Base-by-base conservation (phyloP, 2,329 filamentous ascomycete genomes). In the Lasiodiplodia sp. region DNA sequence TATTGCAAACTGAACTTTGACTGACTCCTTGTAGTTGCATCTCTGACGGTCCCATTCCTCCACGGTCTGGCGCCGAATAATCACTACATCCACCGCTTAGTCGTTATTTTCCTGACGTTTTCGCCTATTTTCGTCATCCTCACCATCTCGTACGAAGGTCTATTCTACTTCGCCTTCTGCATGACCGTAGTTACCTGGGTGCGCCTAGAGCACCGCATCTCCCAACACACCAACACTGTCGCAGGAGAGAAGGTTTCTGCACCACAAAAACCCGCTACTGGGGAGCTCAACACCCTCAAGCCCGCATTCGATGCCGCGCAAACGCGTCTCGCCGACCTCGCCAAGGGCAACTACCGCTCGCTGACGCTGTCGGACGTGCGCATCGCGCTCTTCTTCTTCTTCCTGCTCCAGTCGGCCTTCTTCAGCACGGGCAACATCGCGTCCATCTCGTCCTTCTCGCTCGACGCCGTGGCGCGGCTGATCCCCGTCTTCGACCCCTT, bases 361-460 rank as follows among this genome's bases (percentile, higher is more conserved):
- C 86, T 98, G 60, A 89, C 87, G 1, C 85, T 98, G 6, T 87
- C 91, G n/a, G 96, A 99, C 78, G 89, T 91, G 4, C 92, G 96
- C 47, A 91, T 97, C 44, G 91, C 93, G 1, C 87, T 99, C 7
- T 98, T 98, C 84, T 97, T 98, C 85, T 91, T 99, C 79, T 94
- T 93, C 73, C 87, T 99, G 49, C 87, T 99, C 6, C 96, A 99
- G 80, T 95, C 94, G 3, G 96, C 92, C 64, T 99, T 99, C 81
- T 99, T 98, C 86, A 93, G 91, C 81, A 98, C 95, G 0, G 96
- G 96, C 71, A 99, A 99, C 82, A 89, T 99, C 69, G 96, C 96
- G 0, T 97, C 95, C 0, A 83, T 99, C 67, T 97, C 94, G 18
- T 92, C 93, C 1, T 99, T 99, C 83, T 96, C 92, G 70, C 85